phyloP scores from a whole-genome alignment of 305 asterid species.

The Lippia alba region DNA sequence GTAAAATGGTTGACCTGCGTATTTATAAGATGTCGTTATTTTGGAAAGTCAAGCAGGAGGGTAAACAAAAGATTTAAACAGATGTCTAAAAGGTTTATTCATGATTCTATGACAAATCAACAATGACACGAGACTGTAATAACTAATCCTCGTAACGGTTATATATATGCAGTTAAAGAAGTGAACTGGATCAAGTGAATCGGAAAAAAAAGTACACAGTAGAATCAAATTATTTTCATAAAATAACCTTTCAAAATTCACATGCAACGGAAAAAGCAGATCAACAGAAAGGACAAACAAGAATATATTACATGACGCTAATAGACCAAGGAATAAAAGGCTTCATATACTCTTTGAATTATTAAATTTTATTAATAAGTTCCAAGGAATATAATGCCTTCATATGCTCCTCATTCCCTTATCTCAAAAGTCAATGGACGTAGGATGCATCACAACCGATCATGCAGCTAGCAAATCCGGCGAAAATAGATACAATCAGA shows the following conservation, averaged over 20 bases:
- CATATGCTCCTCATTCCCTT: neutral
- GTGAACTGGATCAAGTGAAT: neutral
- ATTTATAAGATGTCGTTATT: conserved; percentile 3
- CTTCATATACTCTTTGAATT: neutral
- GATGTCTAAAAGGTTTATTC: neutral
- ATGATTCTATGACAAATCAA: neutral
- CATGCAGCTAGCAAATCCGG: neutral
- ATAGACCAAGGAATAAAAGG: neutral
- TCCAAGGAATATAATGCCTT: conserved; percentile 1
- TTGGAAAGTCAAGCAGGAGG: conserved; percentile 8
- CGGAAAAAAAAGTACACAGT: neutral
- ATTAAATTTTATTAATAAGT: neutral
- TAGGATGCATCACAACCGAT: neutral
- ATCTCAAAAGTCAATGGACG: neutral
- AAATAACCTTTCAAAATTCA: neutral
- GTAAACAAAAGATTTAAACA: conserved; percentile 4
- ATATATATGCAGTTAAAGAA: neutral
- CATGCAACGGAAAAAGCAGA: neutral
- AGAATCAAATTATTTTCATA: too few relatives aligned
- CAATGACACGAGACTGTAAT: neutral
- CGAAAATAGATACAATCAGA: neutral
- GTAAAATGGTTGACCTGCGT: conserved; percentile 70
- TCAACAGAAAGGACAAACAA: neutral
- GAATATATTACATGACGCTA: too few relatives aligned
- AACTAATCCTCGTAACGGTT: neutral